Base-by-base conservation (phyloP, 2,329 filamentous ascomycete genomes). In the Xylaria arbuscula region DNA sequence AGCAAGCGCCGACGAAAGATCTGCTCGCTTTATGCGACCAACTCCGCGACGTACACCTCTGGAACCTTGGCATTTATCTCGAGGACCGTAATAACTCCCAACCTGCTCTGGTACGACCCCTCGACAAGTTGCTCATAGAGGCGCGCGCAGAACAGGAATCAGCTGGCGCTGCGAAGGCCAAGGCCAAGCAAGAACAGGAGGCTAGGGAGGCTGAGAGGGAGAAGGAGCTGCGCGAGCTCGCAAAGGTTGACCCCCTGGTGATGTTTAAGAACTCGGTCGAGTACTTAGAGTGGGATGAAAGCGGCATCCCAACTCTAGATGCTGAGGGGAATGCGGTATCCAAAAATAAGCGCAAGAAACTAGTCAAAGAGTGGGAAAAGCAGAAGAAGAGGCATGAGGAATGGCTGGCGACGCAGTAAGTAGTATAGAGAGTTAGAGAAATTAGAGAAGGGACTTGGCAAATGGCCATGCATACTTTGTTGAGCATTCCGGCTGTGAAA, bases 321-420 rank as follows among this genome's bases (percentile, higher is more conserved):
- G 59, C 40, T 6, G 60, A 13, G 22, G 62, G 68, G 19, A 60
- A 62, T 56, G 47, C 36, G 47, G 40, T 70, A 17, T 59, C 65
- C 22, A 70, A 68, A n/a, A 64, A 59, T 3, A 62, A 40, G 53
- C 68, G 61, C 50, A 70, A 68, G 68, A 70, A 70, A 36, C 58
- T 70, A 10, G 42, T 53, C 19, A 70, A 66, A 32, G 53, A 68
- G 38, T 68, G 68, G 68, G 65, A 70, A 10, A 65, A 24, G 22
- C 65, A 70, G 61, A 68, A 62, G 45, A 62, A 66, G 58, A 56
- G 15, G 47, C 62, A 70, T 32, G 62, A 68, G 60, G 56, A 68
- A 45, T 70, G 65, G 68, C 51, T 60, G 24, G 51, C 53, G 36
- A 70, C 47, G 51, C 55, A 70, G 59, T 34, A 58, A 10, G 19